Conservation (phyloP, 139 green algal genomes). For the Micractinium conductrix region DNA sequence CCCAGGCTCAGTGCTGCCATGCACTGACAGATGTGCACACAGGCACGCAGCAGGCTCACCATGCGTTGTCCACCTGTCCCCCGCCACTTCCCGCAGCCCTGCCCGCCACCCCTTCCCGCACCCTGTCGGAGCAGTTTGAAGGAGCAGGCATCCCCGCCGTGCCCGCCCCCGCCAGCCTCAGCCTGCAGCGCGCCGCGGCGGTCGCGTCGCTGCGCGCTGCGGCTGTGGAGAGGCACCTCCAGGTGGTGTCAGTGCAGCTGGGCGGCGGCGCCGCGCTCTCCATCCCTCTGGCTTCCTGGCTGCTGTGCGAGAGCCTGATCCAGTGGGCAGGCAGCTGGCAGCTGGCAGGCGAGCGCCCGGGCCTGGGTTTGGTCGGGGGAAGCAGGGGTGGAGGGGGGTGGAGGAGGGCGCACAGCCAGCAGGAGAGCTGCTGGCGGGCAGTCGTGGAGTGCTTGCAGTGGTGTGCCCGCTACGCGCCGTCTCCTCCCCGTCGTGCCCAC, state of each 20-base stretch:
- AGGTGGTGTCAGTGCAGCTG: slow-evolving; percentile 11
- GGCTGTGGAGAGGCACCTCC: slow-evolving; percentile 40
- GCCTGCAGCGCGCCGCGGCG: neutral
- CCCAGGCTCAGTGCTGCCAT: no score
- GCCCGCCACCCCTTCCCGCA: neutral
- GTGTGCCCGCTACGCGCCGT: no score
- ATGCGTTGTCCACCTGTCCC: neutral
- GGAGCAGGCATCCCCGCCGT: neutral
- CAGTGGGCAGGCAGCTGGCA: slow-evolving; percentile 55
- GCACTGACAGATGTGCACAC: neutral
- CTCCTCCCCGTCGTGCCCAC: no score
- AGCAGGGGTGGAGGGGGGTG: no score
- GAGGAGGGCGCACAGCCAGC: no score
- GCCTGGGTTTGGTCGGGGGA: no score
- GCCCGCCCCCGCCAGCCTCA: neutral
- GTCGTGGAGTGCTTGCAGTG: no score
- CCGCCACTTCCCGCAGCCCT: neutral
- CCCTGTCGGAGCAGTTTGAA: slow-evolving; percentile 18
- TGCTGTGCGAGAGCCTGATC: slow-evolving; percentile 58
- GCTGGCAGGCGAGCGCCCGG: neutral
- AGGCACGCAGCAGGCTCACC: neutral
- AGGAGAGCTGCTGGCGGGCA: no score
- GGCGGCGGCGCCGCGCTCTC: slow-evolving; percentile 22
- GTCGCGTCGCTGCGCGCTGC: slow-evolving; percentile 6
- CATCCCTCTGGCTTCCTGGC: slow-evolving; percentile 61